Conservation (phyloP, 768 basidiomycete species). For the Termitomyces bulborhizus region DNA sequence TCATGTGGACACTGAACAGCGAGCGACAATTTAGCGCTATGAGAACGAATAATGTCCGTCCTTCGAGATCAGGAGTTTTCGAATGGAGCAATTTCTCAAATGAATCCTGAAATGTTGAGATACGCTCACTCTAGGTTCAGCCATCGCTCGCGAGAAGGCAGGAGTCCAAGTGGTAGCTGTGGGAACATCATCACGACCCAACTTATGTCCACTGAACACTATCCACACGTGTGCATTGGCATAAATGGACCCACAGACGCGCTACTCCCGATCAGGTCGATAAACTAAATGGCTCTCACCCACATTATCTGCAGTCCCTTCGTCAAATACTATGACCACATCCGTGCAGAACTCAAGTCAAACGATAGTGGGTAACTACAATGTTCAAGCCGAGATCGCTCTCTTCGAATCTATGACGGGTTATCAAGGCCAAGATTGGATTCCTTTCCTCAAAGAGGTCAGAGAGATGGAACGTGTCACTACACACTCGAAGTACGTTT, state of each 20-base stretch:
- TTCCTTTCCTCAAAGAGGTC: background rate
- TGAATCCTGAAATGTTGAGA: too few species aligned
- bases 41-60: too few species aligned
- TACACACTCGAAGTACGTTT: background rate
- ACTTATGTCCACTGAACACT: background rate
- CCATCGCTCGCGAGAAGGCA: too few species aligned
- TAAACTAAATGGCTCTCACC: background rate
- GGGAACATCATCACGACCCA: too few species aligned
- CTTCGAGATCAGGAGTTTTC: too few species aligned
- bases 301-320: background rate
- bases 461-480: background rate
- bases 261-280: slow-evolving; percentile 1
- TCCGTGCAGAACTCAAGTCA: background rate
- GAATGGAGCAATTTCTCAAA: too few species aligned
- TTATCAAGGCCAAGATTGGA: background rate
- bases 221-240: slow-evolving; percentile 1
- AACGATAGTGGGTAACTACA: background rate
- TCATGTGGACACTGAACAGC: too few species aligned
- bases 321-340: background rate
- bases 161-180: too few species aligned
- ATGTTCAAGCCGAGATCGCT: background rate
- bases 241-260: background rate
- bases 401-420: background rate
- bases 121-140: too few species aligned
- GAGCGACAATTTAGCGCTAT: too few species aligned